Evolutionary conservation across 2,329 filamentous ascomycete genomes (phyloP), one percentile per base, ranked within the genome.

Genomic region (Aspergillus versicolor): DNA sequence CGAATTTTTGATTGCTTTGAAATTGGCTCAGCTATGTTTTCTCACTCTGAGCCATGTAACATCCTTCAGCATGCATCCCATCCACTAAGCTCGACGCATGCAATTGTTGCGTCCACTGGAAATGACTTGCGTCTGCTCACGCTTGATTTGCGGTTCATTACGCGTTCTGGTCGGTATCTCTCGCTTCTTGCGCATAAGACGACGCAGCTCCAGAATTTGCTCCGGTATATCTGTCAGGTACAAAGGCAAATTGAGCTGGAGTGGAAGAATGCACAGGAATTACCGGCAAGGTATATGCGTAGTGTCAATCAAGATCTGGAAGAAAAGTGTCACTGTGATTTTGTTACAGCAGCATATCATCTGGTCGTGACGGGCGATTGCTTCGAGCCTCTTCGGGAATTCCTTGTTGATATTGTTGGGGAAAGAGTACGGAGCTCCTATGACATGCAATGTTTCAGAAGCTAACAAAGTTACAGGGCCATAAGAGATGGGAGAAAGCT

Each of bases 401-500:
- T 95, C 88, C 81, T 99, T 1, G 85, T 92, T 4, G 91, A 96
- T 67, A 89, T 89, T 62, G 77, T 97, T 30, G 85, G 86, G 7
- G 91, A 95, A 69, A 81, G 90, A 61, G 90, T 92, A 79, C 67
- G 83, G 73, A 37, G 30, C 44, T 1, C 22, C 49, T 37, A 32
- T 30, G 4, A 38, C 38, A 8, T 13, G 34, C 34, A 15, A n/a
- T n/a, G 12, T n/a, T 37, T 9, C 21, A 30, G 38, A 24, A 8
- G 34, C 53, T 68, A 40, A 64, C 58, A 40, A 22, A 15, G 3
- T 19, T 3, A 19, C 50, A 94, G 88, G 92, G 92, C 0, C 90
- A 96, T 66, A 97, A 96, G 74, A 83, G 94, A 48, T 99, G 94
- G 94, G 92, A 97, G 61, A 95, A 93, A 68, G 88, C 90, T 5